phyloP scores from a whole-genome alignment of 2,329 filamentous ascomycete genomes.

The Alternaria dauci region DNA sequence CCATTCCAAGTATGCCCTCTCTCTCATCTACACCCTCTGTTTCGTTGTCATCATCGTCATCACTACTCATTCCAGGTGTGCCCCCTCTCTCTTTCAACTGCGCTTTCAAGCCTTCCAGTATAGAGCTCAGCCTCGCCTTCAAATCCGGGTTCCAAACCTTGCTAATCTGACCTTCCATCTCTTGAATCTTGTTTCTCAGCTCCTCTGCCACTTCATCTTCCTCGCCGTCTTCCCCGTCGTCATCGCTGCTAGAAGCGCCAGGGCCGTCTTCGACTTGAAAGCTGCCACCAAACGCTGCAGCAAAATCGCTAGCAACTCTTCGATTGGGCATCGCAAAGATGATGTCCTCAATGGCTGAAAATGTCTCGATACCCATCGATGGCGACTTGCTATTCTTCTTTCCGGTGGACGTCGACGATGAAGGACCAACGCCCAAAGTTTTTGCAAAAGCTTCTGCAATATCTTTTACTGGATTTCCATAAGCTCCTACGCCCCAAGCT shows the following conservation, averaged over 20 bases:
- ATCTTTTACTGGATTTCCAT: slow-evolving; percentile 68
- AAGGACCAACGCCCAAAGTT: slow-evolving; percentile 24
- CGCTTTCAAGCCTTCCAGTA: slow-evolving; percentile 42
- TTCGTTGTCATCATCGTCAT: neutral
- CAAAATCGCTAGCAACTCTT: slow-evolving; percentile 63
- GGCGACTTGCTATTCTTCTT: slow-evolving; percentile 29
- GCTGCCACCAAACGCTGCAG: slow-evolving; percentile 56
- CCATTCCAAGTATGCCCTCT: slow-evolving; percentile 7
- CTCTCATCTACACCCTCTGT: slow-evolving; percentile 1
- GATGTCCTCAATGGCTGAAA: slow-evolving; percentile 61
- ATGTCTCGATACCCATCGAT: slow-evolving; percentile 38
- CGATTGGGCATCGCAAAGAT: slow-evolving; percentile 67
- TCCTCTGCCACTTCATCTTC: slow-evolving; percentile 39
- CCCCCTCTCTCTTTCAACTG: slow-evolving; percentile 37
- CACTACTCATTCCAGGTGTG: neutral
- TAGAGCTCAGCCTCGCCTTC: slow-evolving; percentile 39
- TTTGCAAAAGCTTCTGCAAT: slow-evolving; percentile 65
- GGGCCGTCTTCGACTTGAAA: slow-evolving; percentile 50
- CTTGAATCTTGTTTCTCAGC: slow-evolving; percentile 44
- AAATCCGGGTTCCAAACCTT: slow-evolving; percentile 48
- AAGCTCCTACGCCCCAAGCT: slow-evolving; percentile 71
- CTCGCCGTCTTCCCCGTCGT: slow-evolving; percentile 37
- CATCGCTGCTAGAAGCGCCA: slow-evolving; percentile 43
- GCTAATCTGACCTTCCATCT: slow-evolving; percentile 46
- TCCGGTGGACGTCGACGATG: slow-evolving; percentile 25